Evolutionary conservation across 2,329 filamentous ascomycete species (phyloP).

Genomic region (Diaporthe citri): DNA sequence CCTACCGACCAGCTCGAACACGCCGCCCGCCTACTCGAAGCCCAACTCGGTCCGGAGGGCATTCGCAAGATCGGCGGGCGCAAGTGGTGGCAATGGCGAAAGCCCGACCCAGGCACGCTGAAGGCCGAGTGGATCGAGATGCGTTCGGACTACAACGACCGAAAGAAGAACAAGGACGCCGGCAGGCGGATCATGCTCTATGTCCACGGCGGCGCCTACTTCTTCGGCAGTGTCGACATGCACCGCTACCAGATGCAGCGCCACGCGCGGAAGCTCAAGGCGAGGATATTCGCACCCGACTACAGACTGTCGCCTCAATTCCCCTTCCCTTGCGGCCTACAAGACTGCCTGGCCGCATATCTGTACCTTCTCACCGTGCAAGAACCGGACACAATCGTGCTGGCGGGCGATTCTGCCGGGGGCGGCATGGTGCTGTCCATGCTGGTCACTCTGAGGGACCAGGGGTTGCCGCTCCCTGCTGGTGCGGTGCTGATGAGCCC

Average conservation of each 20-base stretch:
- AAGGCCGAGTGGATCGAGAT: conserved; percentile 98
- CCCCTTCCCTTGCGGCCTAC: conserved; percentile 92
- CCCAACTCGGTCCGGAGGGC: conserved; percentile 83
- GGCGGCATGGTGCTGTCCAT: conserved; percentile 89
- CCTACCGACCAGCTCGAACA: conserved; percentile 71
- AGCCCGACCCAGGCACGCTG: conserved; percentile 69
- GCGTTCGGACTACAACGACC: conserved; percentile 81
- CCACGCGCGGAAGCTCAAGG: conserved; percentile 93
- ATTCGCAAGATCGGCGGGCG: conserved; percentile 82
- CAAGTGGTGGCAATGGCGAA: conserved; percentile 92
- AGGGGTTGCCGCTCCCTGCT: conserved; percentile 85
- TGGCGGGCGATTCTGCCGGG: conserved; percentile 94
- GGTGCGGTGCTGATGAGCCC: conserved; percentile 92
- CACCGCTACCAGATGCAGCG: conserved; percentile 99
- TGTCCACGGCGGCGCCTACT: conserved; percentile 94
- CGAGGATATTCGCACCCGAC: conserved; percentile 85
- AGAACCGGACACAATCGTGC: conserved; percentile 83
- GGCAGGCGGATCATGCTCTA: conserved; percentile 89
- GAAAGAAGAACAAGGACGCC: conserved; percentile 71
- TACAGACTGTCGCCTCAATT: conserved; percentile 95
- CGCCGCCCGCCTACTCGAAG: conserved; percentile 75
- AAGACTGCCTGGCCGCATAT: conserved; percentile 91
- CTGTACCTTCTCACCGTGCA: conserved; percentile 83
- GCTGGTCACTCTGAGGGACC: conserved; percentile 84
- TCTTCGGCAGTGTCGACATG: conserved; percentile 94